Evolutionary conservation across 2,329 filamentous ascomycete species (phyloP), one percentile per base, ranked within the genome.

Genomic region (Fusarium sp.): DNA sequence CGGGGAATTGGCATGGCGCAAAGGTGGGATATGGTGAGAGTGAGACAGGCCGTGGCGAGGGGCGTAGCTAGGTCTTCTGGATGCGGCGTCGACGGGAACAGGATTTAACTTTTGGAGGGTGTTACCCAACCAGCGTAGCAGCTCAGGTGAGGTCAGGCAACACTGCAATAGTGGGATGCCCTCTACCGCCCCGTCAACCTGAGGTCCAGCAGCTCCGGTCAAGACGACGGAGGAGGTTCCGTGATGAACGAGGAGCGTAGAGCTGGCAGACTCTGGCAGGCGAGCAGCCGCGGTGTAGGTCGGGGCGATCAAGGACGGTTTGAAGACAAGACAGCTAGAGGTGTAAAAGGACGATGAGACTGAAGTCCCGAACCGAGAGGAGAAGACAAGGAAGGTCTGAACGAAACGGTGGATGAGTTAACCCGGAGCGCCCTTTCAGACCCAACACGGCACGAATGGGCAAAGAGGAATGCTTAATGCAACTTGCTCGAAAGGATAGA

Each of bases 1-100:
- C 65, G 57, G 42, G 60, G 63, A 66, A 77, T 70, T 64, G 65
- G 75, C 76, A 77, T 77, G 70, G 76, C 72, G 74, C 71, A 66
- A 63, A 72, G 66, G 61, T 54, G 52, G 47, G 42, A 74, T 63
- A 63, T 75, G 68, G 56, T 61, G 70, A 65, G 62, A 72, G 59
- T 74, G 58, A 70, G 68, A 47, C 64, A 70, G 68, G 40, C 29
- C 64, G 73, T 67, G 62, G 72, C 70, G 64, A 73, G 59, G 45
- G 66, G 64, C 52, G 69, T 76, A 72, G 69, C 72, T 73, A n/a
- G 45, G 27, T 31, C 65, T 65, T 75, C 73, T 76, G 22, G 73
- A 67, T 63, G 68, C 70, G 68, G 76, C 71, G 73, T 69, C 60
- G 67, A 70, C 65, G 67, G 69, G 66, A 68, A 67, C 61, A 61